Conservation (phyloP, 805 yeast genomes). For the Candida broadrunensis region DNA sequence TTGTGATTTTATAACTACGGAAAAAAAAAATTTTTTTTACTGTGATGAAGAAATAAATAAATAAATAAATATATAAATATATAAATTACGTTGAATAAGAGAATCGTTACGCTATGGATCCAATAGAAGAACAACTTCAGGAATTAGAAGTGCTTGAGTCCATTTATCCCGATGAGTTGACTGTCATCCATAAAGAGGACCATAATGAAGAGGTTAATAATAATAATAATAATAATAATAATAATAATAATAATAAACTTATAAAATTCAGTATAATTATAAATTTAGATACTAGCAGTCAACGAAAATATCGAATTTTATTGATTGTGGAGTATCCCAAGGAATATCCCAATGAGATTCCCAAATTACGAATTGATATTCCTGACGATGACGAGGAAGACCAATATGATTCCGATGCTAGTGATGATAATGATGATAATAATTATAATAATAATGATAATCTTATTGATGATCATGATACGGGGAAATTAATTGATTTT, state of each 20-base stretch:
- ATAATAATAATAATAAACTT: no score
- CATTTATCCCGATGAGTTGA: slow-evolving; percentile 89
- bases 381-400: slow-evolving; percentile 26
- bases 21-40: no score
- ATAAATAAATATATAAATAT: no score
- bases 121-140: slow-evolving; percentile 79
- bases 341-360: slow-evolving; percentile 77
- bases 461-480: slow-evolving; percentile 24
- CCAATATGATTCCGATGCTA: slow-evolving; percentile 16
- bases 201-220: slow-evolving; percentile 12
- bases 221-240: no score
- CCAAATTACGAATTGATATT: slow-evolving; percentile 46
- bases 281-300: slow-evolving; percentile 66
- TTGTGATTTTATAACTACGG: no score
- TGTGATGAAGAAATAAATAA: no score
- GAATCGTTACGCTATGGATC: no score
- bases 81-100: no score
- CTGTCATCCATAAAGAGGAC: slow-evolving; percentile 32
- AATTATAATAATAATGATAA: slow-evolving; percentile 20
- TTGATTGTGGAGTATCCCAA: slow-evolving; percentile 67
- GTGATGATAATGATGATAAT: slow-evolving; percentile 25
- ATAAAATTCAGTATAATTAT: slow-evolving; percentile 50
- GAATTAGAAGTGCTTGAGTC: slow-evolving; percentile 88
- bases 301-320: slow-evolving; percentile 47
- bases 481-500: slow-evolving; percentile 49